Evolutionary conservation across 202 grass and related monocot species (phyloP), one percentile per base, ranked within the genome.

Genomic region (Zoysia matrella): DNA sequence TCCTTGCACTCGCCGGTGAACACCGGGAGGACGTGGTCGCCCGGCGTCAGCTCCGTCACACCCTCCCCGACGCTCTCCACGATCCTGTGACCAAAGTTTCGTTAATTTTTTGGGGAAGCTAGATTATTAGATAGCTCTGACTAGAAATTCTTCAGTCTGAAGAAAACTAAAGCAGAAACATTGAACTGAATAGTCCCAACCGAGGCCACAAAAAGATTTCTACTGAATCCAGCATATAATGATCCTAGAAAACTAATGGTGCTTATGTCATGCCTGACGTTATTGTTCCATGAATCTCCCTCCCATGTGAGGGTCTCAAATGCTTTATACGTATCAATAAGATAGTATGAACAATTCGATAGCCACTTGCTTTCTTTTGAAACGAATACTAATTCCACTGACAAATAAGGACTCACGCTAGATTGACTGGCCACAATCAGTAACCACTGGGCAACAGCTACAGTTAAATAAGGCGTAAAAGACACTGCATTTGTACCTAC

Each of bases 1-100:
- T 30, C 22, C 22, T 30, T 30, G 22, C 22, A 30, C 22, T 30
- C 22, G 65, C 63, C 0, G 36, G 92, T 97, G 84, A 97, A 97
- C 14, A 97, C 94, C 44, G 94, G 94, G 2, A 97, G 94, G 22
- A 97, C 95, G 65, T 97, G 92, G 81, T 94, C 92, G 52, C 95
- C 92, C 3, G 92, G 88, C 11, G 84, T 81, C 4, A 94, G 14
- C 0, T 93, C 92, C 50, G 84, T 93, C 82, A 97, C 92, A 47
- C 95, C 94, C 72, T 94, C 88, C 57, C 92, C 95, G 75, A 97
- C 90, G 82, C 90, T 93, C 88, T 94, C 95, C 58, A 94, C 85
- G 66, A 94, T 93, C 6, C 92, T 94, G 82, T 16, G 5, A 66
- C 50, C 16, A 52, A 11, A 49, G 4, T 4, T 10, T 30, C 22